A percentile compares a stretch with the other conserved stretches of the same genome.
Conservation (phyloP, 768 basidiomycete genomes). For the Russula sp. region DNA sequence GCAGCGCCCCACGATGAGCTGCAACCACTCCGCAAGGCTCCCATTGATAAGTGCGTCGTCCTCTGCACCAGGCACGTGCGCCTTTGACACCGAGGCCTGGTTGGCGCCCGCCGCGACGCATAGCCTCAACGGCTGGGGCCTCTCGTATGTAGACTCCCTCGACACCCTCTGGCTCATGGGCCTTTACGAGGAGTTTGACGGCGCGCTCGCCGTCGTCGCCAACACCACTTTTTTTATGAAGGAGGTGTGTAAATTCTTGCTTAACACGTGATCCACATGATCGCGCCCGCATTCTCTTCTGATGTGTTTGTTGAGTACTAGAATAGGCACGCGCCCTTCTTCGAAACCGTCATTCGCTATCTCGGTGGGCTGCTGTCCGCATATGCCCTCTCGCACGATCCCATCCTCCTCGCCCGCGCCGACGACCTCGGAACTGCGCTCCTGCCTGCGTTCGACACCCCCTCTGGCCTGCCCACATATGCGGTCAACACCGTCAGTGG, state of each 20-base stretch:
- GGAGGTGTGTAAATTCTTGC: slow-evolving; percentile 28
- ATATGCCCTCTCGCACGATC: slow-evolving; percentile 64
- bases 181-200: slow-evolving; percentile 58
- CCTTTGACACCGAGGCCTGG: not conserved
- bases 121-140: slow-evolving; percentile 78
- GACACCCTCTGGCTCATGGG: slow-evolving; percentile 85
- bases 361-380: slow-evolving; percentile 75
- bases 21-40: slow-evolving; percentile 40
- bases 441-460: slow-evolving; percentile 62
- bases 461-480: slow-evolving; percentile 63
- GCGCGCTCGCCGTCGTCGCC: slow-evolving; percentile 49
- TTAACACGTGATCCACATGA: not conserved
- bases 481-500: slow-evolving; percentile 56
- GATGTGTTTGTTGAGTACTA: not conserved
- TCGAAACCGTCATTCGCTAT: slow-evolving; percentile 89
- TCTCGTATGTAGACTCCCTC: slow-evolving; percentile 72
- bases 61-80: not conserved
- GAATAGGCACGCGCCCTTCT: slow-evolving; percentile 45
- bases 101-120: not conserved
- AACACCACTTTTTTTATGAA: slow-evolving; percentile 43
- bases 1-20: slow-evolving; percentile 62
- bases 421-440: slow-evolving; percentile 69
- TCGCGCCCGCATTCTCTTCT: not conserved
- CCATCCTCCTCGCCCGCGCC: slow-evolving; percentile 57
- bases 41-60: slow-evolving; percentile 44